Evolutionary conservation across 305 asterid genomes (phyloP), one percentile per base, ranked within the genome.

Genomic region (Fraxinus velutina): DNA sequence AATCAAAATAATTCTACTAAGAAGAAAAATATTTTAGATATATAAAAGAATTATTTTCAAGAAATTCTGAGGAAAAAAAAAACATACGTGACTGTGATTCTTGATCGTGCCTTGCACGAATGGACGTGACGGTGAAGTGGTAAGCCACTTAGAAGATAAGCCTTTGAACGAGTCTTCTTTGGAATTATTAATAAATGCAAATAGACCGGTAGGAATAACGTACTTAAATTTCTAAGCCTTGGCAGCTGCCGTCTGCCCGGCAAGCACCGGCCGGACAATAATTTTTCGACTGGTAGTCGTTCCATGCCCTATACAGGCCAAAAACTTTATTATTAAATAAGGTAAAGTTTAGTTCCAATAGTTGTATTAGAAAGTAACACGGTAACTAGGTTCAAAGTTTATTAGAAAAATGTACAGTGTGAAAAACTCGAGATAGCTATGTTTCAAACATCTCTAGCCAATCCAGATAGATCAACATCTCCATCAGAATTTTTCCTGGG

Each of bases 371-470:
- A 66, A 66, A 24, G 73, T 24, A 66, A 27, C 73, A 0, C 2
- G 7, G 73, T 27, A 27, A 21, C 79, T 15, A 75, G 19, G 79
- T 39, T 44, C 66, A 5, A 42, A 15, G 17, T 39, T 42, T 24
- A 44, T 13, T 39, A 75, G 10, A 21, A 30, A 21, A 64, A 19
- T 52, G 55, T 27, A 76, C 39, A 76, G 33, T 6, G 29, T 24
- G 73, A 75, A 57, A 57, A 44, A 24, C 80, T 24, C 21, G 73
- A 70, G 21, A 33, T 34, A 7, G 22, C 70, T 52, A 44, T 22
- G 60, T 34, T 79, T 95, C 92, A 95, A 78, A 92, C 91, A 82
- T 96, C 97, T 84, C 85, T 86, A 0, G 93, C 93, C 86, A 89
- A 66, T 72, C 96, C 96, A 70, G 96, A 89, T 66, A 89, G 85